phyloP scores from a whole-genome alignment of 805 yeast species.

The Metschnikowia similis region DNA sequence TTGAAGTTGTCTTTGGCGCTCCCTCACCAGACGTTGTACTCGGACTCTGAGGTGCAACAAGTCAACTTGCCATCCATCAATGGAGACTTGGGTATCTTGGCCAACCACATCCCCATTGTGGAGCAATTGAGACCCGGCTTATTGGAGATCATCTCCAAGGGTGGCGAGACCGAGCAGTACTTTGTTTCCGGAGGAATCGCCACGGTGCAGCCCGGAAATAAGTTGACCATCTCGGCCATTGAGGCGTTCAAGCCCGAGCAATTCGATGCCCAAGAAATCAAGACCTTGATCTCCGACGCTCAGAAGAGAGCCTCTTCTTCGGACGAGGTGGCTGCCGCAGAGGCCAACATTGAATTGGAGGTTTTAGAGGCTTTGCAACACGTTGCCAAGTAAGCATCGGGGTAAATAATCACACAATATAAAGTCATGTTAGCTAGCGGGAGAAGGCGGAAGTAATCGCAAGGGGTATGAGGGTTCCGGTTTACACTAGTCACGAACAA shows the following conservation, averaged over 20 bases:
- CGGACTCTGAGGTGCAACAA: slow-evolving; percentile 56
- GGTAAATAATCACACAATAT: background rate
- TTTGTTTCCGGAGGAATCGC: slow-evolving; percentile 97
- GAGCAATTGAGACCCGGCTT: slow-evolving; percentile 97
- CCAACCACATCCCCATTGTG: slow-evolving; percentile 95
- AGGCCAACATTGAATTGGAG: slow-evolving; percentile 93
- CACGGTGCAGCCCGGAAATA: slow-evolving; percentile 90
- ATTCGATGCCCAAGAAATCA: slow-evolving; percentile 76
- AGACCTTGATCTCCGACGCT: slow-evolving; percentile 83
- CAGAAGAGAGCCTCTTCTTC: slow-evolving; percentile 82
- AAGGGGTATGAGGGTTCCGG: background rate
- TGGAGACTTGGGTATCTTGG: slow-evolving; percentile 95
- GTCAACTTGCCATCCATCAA: slow-evolving; percentile 94
- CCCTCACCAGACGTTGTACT: slow-evolving; percentile 73
- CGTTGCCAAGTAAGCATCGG: slow-evolving; percentile 56
- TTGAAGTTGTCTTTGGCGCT: slow-evolving; percentile 85
- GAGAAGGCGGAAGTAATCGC: background rate
- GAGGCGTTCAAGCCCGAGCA: slow-evolving; percentile 93
- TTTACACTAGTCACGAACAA: too few relatives aligned
- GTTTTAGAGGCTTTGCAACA: slow-evolving; percentile 91
- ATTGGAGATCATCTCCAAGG: slow-evolving; percentile 80
- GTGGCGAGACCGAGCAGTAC: slow-evolving; percentile 68
- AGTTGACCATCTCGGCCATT: slow-evolving; percentile 83
- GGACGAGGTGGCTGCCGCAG: slow-evolving; percentile 87
- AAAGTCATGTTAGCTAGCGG: slow-evolving; percentile 3